These are phyloP conservation scores for Detonula confervacea DNA, from an alignment of 352 stramenopile species.

Conservation along the genomic window DNA sequence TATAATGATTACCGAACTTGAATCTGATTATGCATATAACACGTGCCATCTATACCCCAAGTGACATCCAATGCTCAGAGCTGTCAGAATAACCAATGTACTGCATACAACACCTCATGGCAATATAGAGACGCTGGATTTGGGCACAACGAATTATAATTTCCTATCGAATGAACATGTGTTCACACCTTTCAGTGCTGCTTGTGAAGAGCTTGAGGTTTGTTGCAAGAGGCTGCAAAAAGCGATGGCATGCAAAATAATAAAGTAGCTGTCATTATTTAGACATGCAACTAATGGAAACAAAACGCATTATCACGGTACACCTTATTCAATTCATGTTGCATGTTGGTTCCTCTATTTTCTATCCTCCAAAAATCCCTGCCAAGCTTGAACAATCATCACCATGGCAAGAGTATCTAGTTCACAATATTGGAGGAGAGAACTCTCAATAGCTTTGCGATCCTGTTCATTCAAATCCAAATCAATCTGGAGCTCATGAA, in stretches of 20 bases:
- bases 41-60: conserved; percentile 51
- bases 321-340: too few species aligned
- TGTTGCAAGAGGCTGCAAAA: conserved; percentile 24
- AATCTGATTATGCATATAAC: conserved; percentile 50
- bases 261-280: neutral
- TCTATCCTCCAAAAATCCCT: too few species aligned
- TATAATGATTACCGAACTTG: conserved; percentile 51
- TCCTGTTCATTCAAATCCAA: conserved; percentile 17
- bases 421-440: conserved; percentile 64
- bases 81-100: conserved; percentile 40
- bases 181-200: conserved; percentile 33
- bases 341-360: too few species aligned
- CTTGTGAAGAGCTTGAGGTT: conserved; percentile 38
- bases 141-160: conserved; percentile 11
- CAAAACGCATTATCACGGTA: too few species aligned
- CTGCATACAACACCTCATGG: conserved; percentile 42
- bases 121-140: conserved; percentile 26
- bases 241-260: conserved; percentile 4
- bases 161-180: conserved; percentile 38
- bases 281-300: too few species aligned
- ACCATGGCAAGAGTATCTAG: conserved; percentile 66
- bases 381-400: conserved; percentile 66
- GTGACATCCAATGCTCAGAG: conserved; percentile 43
- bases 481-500: conserved; percentile 40
- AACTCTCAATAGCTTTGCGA: conserved; percentile 30